Base-by-base conservation (phyloP, 805 yeast genomes). In the Priceomyces castillae region DNA sequence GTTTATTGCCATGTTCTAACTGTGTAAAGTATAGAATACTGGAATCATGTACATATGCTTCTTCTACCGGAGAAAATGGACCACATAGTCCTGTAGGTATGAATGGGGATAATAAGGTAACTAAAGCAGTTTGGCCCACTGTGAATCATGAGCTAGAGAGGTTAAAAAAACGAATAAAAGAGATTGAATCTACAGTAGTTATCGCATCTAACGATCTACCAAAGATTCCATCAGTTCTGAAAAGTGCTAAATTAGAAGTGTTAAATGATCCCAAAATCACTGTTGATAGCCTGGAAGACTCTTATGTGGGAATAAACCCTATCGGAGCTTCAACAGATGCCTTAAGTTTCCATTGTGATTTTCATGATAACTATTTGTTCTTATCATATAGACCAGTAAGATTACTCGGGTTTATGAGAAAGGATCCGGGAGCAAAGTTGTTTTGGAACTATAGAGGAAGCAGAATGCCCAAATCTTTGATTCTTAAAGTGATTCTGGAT, bases 1-100 rank as follows among this genome's bases (percentile, higher is more conserved):
- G 59, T 20, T 31, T 31, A 11, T 34, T 36, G 9, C 59, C 59
- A 1, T 54, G 59, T 42, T 40, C 47, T 7, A 41, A 30, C 18
- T 41, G 44, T 17, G 22, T 33, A 15, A 36, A 36, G n/a, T 35
- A 35, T 30, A 30, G 14, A 46, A 44, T n/a, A 12, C 42, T n/a
- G 47, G 39, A 30, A 28, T 15, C 16, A 35, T 47, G 26, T 50
- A 47, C 34, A 10, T 31, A 20, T 40, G 39, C 37, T 12, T n/a
- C 15, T 10, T 11, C 31, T 26, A 28, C 2, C 10, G 22, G 30
- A 26, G 15, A 28, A 42, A 31, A 25, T n/a, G 26, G 25, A 19
- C 23, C 22, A 26, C 35, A 12, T 15, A 20, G 9, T 11, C 14
- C 20, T 10, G 26, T 22, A 10, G 30, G 40, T 10, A 22, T 7